Percentiles rank a stretch among this genome's conserved stretches.
These are phyloP conservation scores for Tilletia caries DNA, from an alignment of 1,284 basidiomycete species.

Conservation along the genomic window DNA sequence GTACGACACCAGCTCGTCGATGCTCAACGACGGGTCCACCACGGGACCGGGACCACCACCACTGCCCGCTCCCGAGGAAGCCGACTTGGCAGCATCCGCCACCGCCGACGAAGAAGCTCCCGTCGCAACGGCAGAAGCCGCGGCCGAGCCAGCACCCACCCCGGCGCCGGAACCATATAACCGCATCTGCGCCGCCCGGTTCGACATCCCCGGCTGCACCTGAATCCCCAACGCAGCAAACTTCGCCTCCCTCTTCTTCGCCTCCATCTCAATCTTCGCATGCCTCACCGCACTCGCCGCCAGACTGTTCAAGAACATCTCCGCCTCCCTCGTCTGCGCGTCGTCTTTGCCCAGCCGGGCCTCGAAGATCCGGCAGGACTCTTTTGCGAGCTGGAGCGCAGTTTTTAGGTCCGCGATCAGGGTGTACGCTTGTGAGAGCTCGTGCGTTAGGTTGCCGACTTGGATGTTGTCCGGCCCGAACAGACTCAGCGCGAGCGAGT, in stretches of 20 bases:
- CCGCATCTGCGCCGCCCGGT: slow-evolving; percentile 12
- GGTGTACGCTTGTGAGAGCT: slow-evolving; percentile 49
- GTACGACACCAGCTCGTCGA: slow-evolving; percentile 10
- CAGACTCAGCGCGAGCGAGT: slow-evolving; percentile 39
- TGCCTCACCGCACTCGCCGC: slow-evolving; percentile 45
- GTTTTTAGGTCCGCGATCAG: slow-evolving; percentile 47
- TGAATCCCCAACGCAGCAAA: slow-evolving; percentile 1
- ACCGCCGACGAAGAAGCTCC: background rate
- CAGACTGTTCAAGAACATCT: slow-evolving; percentile 46
- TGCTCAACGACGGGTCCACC: background rate
- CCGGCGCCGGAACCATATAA: background rate
- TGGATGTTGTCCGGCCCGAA: slow-evolving; percentile 49
- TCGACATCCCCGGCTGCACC: background rate
- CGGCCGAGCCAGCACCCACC: background rate
- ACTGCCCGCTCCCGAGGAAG: background rate
- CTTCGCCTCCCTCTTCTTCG: slow-evolving; percentile 22
- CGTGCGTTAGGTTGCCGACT: slow-evolving; percentile 50
- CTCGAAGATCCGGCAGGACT: slow-evolving; percentile 48
- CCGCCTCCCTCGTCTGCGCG: slow-evolving; percentile 47
- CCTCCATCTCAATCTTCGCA: slow-evolving; percentile 46
- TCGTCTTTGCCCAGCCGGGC: slow-evolving; percentile 49
- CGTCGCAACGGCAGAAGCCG: background rate
- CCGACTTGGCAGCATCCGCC: background rate
- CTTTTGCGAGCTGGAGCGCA: slow-evolving; percentile 47
- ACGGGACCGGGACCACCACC: background rate